Conservation (phyloP, 257 asterid species). For the Fraxinus excelsior region DNA sequence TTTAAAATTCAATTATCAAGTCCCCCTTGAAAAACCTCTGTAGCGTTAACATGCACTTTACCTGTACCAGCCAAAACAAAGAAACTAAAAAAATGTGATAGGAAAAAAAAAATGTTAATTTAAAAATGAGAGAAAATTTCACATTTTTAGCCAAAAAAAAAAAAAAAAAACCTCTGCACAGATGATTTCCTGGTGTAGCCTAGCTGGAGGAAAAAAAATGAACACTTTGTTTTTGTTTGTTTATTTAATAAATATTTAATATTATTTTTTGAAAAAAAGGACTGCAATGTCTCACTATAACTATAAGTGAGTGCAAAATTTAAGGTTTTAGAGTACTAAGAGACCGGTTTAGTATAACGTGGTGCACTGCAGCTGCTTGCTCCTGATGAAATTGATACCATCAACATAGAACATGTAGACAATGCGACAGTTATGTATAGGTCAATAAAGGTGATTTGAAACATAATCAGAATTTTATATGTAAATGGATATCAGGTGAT, state of each 20-base stretch:
- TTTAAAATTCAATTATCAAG: slow-evolving; percentile 21
- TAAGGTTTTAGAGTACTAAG: slow-evolving; percentile 32
- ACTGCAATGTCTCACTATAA: slow-evolving; percentile 18
- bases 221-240: not conserved
- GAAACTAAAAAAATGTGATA: slow-evolving; percentile 11
- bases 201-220: slow-evolving; percentile 31
- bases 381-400: too few relatives aligned
- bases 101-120: not conserved
- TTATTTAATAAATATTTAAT: slow-evolving; percentile 12
- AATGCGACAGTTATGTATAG: too few relatives aligned
- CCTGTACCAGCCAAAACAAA: slow-evolving; percentile 22
- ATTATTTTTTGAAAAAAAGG: slow-evolving; percentile 10
- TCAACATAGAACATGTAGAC: too few relatives aligned
- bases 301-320: slow-evolving; percentile 19
- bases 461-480: too few relatives aligned
- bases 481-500: too few relatives aligned
- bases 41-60: not conserved
- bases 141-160: not conserved
- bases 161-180: slow-evolving; percentile 28
- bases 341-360: slow-evolving; percentile 31
- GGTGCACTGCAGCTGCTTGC: slow-evolving; percentile 19
- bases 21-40: slow-evolving; percentile 11
- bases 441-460: too few relatives aligned
- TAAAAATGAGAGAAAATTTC: not conserved
- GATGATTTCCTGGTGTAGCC: slow-evolving; percentile 31